These are phyloP conservation scores for Bipolaris cookei DNA, from an alignment of 2,329 filamentous ascomycete genomes.

Conservation along the genomic window DNA sequence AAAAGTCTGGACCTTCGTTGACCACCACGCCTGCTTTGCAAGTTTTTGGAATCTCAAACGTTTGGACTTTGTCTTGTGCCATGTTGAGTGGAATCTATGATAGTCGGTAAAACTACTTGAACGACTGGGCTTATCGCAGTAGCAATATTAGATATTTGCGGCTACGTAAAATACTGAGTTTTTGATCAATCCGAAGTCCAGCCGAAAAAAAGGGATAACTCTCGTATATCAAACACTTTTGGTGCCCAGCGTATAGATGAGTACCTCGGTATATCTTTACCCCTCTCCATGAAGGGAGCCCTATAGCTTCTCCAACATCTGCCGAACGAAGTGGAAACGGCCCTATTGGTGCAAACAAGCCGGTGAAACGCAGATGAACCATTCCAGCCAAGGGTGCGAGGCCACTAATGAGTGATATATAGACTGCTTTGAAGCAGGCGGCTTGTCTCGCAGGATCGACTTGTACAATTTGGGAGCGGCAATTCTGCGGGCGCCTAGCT, in stretches of 20 bases:
- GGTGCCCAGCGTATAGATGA: too few species aligned
- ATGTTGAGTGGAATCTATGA: conserved; percentile 16
- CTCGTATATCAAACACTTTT: too few species aligned
- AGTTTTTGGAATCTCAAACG: conserved; percentile 55
- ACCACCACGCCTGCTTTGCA: conserved; percentile 62
- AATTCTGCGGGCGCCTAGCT: background rate
- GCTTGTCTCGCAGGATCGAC: background rate
- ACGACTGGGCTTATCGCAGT: background rate
- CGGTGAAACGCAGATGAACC: background rate
- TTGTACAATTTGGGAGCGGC: background rate
- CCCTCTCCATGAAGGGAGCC: background rate
- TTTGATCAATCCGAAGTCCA: too few species aligned
- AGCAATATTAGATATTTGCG: too few species aligned
- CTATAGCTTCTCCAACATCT: background rate
- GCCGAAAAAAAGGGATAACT: too few species aligned
- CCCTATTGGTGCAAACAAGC: background rate
- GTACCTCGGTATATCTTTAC: background rate
- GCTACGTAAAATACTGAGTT: too few species aligned
- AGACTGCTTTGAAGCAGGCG: background rate
- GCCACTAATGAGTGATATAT: background rate
- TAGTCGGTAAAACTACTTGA: background rate
- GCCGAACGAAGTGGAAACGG: background rate
- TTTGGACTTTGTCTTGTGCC: conserved; percentile 34
- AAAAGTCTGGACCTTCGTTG: conserved; percentile 59
- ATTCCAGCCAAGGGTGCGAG: background rate